Conservation (phyloP, 768 basidiomycete genomes). For the Lactarius hatsudake region DNA sequence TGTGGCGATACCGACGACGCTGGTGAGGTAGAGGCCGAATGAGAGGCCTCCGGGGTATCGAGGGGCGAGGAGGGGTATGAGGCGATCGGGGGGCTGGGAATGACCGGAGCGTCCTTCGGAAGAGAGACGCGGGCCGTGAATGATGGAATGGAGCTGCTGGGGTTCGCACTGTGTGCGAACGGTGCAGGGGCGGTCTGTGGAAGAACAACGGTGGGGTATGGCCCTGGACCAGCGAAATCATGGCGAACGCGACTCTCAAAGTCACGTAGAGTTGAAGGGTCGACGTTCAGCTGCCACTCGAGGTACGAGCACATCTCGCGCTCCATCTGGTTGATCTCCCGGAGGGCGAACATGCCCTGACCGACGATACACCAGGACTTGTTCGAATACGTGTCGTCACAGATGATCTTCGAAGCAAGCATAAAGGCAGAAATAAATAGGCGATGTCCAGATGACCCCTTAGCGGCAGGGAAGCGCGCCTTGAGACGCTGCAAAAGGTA, state of each 20-base stretch:
- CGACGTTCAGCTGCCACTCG: slow-evolving; percentile 87
- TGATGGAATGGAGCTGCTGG: slow-evolving; percentile 27
- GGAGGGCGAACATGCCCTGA: slow-evolving; percentile 61
- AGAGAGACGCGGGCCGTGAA: slow-evolving; percentile 29
- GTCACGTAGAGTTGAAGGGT: slow-evolving; percentile 53
- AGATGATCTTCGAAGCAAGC: slow-evolving; percentile 78
- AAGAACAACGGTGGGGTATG: slow-evolving; percentile 63
- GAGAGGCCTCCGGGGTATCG: slow-evolving; percentile 34
- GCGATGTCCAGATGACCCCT: slow-evolving; percentile 86
- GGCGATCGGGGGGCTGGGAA: slow-evolving; percentile 22
- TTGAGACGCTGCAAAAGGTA: slow-evolving; percentile 82
- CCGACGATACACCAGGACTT: slow-evolving; percentile 64
- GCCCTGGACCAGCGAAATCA: slow-evolving; percentile 56
- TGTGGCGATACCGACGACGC: slow-evolving; percentile 34
- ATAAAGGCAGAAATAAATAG: slow-evolving; percentile 91
- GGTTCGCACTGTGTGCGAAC: slow-evolving; percentile 23
- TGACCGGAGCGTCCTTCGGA: slow-evolving; percentile 24
- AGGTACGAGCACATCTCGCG: slow-evolving; percentile 91
- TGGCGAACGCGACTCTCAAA: slow-evolving; percentile 60
- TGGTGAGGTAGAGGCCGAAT: slow-evolving; percentile 34
- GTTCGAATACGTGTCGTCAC: slow-evolving; percentile 70
- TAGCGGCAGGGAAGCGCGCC: slow-evolving; percentile 86
- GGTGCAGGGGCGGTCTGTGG: slow-evolving; percentile 42
- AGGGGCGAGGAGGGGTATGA: slow-evolving; percentile 29
- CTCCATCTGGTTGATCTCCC: slow-evolving; percentile 97